phyloP scores from a whole-genome alignment of 331 rosid genomes.

The Malus hybrid region DNA sequence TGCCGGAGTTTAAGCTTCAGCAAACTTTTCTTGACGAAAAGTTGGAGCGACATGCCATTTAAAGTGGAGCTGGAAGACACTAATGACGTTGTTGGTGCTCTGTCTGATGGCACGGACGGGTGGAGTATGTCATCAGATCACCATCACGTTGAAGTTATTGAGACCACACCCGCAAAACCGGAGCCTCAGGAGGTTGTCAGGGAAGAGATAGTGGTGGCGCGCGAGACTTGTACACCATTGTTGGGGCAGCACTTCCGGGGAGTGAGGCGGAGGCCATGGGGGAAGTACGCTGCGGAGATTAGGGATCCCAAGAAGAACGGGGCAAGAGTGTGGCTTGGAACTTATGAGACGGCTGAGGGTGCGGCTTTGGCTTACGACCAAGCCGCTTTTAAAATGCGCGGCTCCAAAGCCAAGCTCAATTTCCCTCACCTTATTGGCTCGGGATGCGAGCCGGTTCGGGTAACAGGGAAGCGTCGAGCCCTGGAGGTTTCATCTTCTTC shows the following conservation, averaged over 20 bases:
- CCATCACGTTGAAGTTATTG: neutral
- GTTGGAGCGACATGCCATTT: neutral
- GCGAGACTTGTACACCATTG: neutral
- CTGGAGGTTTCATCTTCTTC: neutral
- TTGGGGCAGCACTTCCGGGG: slow-evolving; percentile 24
- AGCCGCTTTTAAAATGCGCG: slow-evolving; percentile 48
- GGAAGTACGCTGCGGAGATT: slow-evolving; percentile 52
- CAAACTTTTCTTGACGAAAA: neutral
- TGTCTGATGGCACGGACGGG: neutral
- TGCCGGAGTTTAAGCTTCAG: neutral
- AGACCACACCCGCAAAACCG: neutral
- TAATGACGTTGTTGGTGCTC: neutral
- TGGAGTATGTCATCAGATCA: neutral
- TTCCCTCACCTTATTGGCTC: slow-evolving; percentile 43
- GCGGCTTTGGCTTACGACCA: slow-evolving; percentile 50
- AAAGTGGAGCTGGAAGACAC: neutral
- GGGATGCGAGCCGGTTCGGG: neutral
- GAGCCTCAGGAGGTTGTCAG: neutral
- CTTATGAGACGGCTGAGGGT: slow-evolving; percentile 36
- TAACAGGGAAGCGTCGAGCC: slow-evolving; percentile 6
- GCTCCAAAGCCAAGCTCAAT: slow-evolving; percentile 52
- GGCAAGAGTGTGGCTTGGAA: slow-evolving; percentile 48
- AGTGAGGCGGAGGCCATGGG: slow-evolving; percentile 61
- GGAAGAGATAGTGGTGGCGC: neutral
- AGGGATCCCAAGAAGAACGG: slow-evolving; percentile 38